Evolutionary conservation across 169 alveolate genomes (phyloP).

Genomic region (Perkinsus marinus): DNA sequence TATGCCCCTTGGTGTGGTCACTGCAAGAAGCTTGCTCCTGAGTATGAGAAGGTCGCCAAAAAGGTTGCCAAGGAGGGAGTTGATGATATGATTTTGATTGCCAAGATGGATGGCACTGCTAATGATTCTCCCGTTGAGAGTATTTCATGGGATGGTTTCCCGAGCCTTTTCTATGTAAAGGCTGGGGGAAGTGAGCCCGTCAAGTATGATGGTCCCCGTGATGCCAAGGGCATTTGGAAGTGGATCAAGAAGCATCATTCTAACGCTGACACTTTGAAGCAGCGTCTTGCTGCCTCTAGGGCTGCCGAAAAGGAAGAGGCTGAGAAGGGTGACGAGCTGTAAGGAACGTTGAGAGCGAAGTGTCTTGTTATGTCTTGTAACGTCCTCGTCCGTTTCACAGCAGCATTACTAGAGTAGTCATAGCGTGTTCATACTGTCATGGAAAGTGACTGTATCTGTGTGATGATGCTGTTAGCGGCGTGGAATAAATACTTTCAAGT

Average conservation of each 20-base stretch:
- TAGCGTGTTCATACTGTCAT: neutral
- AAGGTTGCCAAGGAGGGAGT: slow-evolving; percentile 33
- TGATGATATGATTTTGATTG: slow-evolving; percentile 56
- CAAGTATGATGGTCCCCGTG: slow-evolving; percentile 18
- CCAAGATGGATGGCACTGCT: slow-evolving; percentile 79
- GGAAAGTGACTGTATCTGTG: no score
- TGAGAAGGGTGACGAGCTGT: neutral
- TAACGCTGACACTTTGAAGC: neutral
- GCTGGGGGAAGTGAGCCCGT: slow-evolving; percentile 28
- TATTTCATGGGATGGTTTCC: slow-evolving; percentile 24
- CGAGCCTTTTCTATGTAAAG: slow-evolving; percentile 31
- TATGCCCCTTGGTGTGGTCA: slow-evolving; percentile 96
- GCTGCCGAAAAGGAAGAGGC: neutral
- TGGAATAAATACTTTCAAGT: no score
- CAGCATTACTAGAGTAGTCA: neutral
- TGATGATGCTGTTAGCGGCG: no score
- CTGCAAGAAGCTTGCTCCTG: slow-evolving; percentile 81
- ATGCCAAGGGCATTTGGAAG: neutral
- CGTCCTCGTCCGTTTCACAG: neutral
- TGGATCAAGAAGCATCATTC: neutral
- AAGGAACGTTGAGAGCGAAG: neutral
- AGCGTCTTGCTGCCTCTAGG: neutral
- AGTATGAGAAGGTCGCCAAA: slow-evolving; percentile 48
- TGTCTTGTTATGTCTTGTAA: neutral
- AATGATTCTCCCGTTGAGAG: slow-evolving; percentile 56